Base-by-base conservation (phyloP, 805 yeast genomes). In the Huiozyma sinensis region DNA sequence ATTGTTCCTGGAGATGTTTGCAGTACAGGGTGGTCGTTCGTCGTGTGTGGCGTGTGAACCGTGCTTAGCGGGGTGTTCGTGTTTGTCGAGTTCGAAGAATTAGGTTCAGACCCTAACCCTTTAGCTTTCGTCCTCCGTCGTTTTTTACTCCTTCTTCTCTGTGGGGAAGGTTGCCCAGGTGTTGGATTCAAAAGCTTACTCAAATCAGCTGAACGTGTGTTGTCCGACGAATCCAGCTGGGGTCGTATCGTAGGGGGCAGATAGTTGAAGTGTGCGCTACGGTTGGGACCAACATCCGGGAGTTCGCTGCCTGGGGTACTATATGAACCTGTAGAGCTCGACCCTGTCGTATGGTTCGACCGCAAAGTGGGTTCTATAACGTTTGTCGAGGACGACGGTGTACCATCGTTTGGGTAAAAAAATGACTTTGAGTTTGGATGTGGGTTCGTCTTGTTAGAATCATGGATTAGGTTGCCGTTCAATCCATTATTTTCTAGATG, bases 191-290 rank as follows among this genome's bases (percentile, higher is more conserved):
- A 53, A 8, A 76, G 49, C 43, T 68, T 67, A 48, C 64, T 57
- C 28, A 77, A 49, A 50, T 74, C 76, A 11, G 72, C 64, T 36
- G 69, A 73, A 38, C 62, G 65, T 27, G 71, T 66, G n/a, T 75
- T 60, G 28, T 65, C 68, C 0, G 84, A 77, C 1, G 85, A 78
- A 24, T 70, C 79, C 38, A 83, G 61, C 51, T 77, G 81, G 0
- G 90, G 92, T 40, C 77, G 82, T 47, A 79, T 82, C 6, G 83
- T 76, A 1, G 88, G 82, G 10, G 89, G 86, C 28, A 83, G 63
- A 53, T 80, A 81, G 58, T 81, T 82, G 67, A 83, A 83, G 65
- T 83, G 92, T 40, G 79, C 79, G 46, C 68, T 75, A 56, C 89
- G 64, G 38, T 74, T 70, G 2, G 78, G 64, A 33, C 73, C 76